Evolutionary conservation across 441 rosid species (phyloP).

Genomic region (Adansonia madagascariensis): DNA sequence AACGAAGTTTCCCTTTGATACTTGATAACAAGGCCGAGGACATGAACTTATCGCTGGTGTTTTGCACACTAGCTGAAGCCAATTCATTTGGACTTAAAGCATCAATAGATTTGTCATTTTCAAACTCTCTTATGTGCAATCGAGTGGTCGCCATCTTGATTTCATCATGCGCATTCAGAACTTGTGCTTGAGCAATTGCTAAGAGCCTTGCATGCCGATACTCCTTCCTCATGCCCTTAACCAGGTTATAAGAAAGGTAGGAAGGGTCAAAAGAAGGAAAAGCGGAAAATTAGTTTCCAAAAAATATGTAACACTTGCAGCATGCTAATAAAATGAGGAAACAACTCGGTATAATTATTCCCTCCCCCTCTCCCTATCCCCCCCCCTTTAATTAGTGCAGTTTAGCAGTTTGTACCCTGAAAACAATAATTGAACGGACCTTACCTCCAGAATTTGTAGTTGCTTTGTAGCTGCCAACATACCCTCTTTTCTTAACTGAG

Average conservation of each 20-base stretch:
- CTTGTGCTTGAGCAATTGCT: conserved; percentile 84
- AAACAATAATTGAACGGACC: conserved; percentile 22
- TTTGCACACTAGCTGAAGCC: conserved; percentile 71
- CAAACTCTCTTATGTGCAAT: conserved; percentile 74
- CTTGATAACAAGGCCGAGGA: conserved; percentile 62
- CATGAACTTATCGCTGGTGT: conserved; percentile 79
- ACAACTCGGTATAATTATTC: background rate
- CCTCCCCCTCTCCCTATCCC: too few relatives aligned
- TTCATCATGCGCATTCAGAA: conserved; percentile 87
- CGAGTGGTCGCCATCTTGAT: conserved; percentile 94
- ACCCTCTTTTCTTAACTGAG: conserved; percentile 57
- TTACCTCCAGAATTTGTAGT: conserved; percentile 80
- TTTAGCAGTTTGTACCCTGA: conserved; percentile 15
- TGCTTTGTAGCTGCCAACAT: conserved; percentile 72
- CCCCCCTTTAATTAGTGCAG: background rate
- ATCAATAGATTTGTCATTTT: conserved; percentile 73
- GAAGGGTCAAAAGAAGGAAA: conserved; percentile 1
- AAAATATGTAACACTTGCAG: conserved; percentile 24
- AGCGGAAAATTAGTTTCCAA: conserved; percentile 25
- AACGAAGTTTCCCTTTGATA: conserved; percentile 86
- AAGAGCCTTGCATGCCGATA: conserved; percentile 77
- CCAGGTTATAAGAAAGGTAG: conserved; percentile 20
- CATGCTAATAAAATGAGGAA: conserved; percentile 15
- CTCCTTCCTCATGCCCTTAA: conserved; percentile 89
- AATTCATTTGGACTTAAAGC: conserved; percentile 77